Percentiles rank a stretch among this genome's conserved stretches.
These are phyloP conservation scores for Fragaria nilgerrensis DNA, from an alignment of 306 rosid genomes.

Conservation along the genomic window DNA sequence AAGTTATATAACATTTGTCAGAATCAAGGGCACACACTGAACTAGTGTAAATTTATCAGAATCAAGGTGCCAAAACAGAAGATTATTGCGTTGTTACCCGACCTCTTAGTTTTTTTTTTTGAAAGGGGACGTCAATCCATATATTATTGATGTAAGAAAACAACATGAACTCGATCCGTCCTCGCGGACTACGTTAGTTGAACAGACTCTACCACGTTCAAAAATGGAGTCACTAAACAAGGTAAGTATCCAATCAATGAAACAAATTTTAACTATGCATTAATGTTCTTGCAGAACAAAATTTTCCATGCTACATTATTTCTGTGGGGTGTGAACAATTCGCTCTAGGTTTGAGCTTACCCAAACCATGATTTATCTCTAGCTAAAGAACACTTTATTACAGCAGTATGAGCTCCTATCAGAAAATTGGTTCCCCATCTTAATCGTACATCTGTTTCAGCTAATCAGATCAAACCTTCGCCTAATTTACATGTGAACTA, in stretches of 20 bases:
- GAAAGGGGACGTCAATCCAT: no score
- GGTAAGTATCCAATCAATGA: background rate
- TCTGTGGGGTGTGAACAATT: background rate
- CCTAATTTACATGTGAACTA: conserved; percentile 19
- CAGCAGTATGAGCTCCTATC: conserved; percentile 9
- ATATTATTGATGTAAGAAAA: no score
- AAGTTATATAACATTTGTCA: background rate
- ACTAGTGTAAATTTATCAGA: background rate
- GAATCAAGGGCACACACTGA: background rate
- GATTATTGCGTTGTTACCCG: background rate
- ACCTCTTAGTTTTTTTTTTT: no score
- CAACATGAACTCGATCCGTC: no score
- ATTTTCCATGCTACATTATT: conserved; percentile 14
- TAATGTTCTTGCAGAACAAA: conserved; percentile 1
- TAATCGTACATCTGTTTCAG: conserved; percentile 5
- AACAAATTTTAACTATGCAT: background rate
- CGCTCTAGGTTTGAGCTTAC: conserved; percentile 1
- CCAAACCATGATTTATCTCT: conserved; percentile 1
- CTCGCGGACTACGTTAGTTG: no score
- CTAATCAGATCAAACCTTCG: conserved; percentile 3
- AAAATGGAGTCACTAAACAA: background rate
- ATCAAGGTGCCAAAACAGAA: background rate
- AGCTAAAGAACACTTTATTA: conserved; percentile 6
- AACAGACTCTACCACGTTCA: background rate
- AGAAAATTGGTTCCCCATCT: conserved; percentile 4